Evolutionary conservation across 352 stramenopile genomes (phyloP).

Genomic region (Thalassiosira ordinaria): DNA sequence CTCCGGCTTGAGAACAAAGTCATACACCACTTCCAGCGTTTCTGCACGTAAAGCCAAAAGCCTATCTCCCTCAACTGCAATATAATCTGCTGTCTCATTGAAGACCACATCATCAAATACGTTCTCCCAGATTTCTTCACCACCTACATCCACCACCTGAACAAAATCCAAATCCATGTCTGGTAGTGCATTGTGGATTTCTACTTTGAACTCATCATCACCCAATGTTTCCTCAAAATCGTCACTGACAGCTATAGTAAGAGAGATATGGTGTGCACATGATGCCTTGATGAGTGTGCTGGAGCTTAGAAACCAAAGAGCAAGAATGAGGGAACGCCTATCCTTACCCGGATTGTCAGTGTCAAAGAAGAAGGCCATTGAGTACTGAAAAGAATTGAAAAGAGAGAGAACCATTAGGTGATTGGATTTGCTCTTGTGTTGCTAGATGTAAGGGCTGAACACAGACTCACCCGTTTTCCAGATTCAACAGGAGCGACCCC

Average conservation of each 20-base stretch:
- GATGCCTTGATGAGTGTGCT: too few species aligned
- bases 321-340: too few species aligned
- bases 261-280: too few species aligned
- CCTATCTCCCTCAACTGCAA: not conserved
- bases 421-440: too few species aligned
- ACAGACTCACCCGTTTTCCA: not conserved
- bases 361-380: slow-evolving; percentile 13
- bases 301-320: too few species aligned
- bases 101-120: not conserved
- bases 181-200: not conserved
- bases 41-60: not conserved
- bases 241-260: not conserved
- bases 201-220: not conserved
- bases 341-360: slow-evolving; percentile 15
- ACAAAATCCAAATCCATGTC: not conserved
- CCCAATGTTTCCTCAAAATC: not conserved
- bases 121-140: not conserved
- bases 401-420: not conserved
- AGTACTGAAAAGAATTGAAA: not conserved
- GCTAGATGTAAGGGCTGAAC: too few species aligned
- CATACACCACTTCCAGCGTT: not conserved
- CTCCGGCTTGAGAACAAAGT: not conserved
- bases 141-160: not conserved
- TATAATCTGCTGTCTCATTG: not conserved
- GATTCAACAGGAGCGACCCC: slow-evolving; percentile 28